A percentile compares a stretch with the other conserved stretches of the same genome.
phyloP scores from a whole-genome alignment of 2,329 filamentous ascomycete species.

The Exserohilum rostratum region DNA sequence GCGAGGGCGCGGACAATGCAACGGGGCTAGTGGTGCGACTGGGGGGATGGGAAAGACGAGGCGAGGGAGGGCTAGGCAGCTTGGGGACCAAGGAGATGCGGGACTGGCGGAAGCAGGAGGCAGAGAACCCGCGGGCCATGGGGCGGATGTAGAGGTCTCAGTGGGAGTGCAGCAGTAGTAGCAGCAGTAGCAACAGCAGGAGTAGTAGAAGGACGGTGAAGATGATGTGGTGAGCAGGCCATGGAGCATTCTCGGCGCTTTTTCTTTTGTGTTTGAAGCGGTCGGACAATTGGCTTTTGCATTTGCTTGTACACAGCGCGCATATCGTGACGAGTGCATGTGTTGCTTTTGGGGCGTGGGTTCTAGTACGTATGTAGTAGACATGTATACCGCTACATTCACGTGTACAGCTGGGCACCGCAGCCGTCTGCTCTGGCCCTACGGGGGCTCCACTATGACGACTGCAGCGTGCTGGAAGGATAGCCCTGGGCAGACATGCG shows the following conservation, averaged over 20 bases:
- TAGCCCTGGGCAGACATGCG: background rate
- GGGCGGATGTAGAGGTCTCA: conserved; percentile 58
- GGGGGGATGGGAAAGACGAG: conserved; percentile 70
- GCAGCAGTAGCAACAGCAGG: too few relatives aligned
- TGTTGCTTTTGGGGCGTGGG: background rate
- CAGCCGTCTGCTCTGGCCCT: background rate
- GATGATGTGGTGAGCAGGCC: background rate
- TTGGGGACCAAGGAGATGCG: conserved; percentile 91
- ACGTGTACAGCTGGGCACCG: background rate
- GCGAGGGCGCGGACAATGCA: conserved; percentile 62
- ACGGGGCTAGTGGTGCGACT: conserved; percentile 68
- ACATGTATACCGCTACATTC: background rate
- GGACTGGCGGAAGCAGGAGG: conserved; percentile 80
- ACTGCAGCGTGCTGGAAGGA: background rate
- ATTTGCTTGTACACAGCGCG: background rate
- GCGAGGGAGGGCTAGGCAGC: conserved; percentile 85
- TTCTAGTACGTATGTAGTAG: background rate
- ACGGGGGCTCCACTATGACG: background rate
- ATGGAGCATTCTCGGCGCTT: conserved; percentile 13
- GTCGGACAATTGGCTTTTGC: background rate
- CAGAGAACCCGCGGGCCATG: conserved; percentile 77
- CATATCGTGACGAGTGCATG: background rate
- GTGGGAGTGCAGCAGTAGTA: too few relatives aligned
- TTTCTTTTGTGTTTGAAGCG: background rate
- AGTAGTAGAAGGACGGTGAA: too few relatives aligned